Conservation (phyloP, 2,329 filamentous ascomycete species). For the Colletotrichum australisinense region DNA sequence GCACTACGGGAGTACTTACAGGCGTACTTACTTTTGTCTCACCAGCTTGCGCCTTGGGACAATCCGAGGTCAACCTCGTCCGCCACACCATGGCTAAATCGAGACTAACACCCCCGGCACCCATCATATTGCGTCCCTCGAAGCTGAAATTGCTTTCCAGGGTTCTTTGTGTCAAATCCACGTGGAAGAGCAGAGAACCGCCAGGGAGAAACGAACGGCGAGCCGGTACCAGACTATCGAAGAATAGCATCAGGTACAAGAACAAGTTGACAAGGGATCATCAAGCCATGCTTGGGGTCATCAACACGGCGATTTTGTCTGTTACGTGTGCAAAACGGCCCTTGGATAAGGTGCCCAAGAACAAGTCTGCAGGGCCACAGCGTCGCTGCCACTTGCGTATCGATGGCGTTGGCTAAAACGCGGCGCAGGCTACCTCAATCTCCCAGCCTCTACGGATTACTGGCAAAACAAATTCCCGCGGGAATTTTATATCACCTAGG, state of each 20-base stretch:
- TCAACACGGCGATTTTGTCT: neutral
- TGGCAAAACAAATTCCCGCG: neutral
- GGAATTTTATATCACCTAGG: neutral
- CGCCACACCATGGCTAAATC: constrained; percentile 6
- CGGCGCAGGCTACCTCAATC: neutral
- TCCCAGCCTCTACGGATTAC: neutral
- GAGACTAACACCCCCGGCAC: neutral
- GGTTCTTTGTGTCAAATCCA: constrained; percentile 11
- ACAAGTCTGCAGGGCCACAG: neutral
- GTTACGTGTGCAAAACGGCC: neutral
- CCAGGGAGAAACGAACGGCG: neutral
- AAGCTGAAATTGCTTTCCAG: constrained; percentile 5
- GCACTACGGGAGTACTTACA: neutral
- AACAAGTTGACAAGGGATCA: neutral
- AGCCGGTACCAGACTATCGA: neutral
- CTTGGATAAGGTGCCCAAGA: neutral
- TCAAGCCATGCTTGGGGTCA: neutral
- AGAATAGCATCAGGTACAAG: neutral
- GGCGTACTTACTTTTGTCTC: neutral
- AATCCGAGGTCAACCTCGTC: neutral
- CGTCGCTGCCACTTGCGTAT: neutral
- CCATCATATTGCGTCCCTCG: neutral
- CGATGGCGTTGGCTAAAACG: neutral
- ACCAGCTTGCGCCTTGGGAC: neutral
- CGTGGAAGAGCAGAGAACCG: neutral